Evolutionary conservation across 2,329 filamentous ascomycete species (phyloP), one percentile per base, ranked within the genome.

Genomic region (Claviceps sp.): DNA sequence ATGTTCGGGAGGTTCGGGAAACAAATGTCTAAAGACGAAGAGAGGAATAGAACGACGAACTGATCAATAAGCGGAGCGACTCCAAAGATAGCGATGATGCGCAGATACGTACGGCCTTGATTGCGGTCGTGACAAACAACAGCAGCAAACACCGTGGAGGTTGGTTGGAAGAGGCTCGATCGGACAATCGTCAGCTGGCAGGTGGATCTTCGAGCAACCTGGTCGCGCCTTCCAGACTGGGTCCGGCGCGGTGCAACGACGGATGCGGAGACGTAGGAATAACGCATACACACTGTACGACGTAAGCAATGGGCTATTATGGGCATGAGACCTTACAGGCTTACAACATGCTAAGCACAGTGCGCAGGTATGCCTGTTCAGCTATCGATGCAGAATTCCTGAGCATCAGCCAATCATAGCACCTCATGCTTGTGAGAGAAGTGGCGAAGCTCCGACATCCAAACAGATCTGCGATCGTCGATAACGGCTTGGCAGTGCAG

Each of bases 1-100:
- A 51, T 50, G 49, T 51, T 52, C 52, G 53, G 46, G 47, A 36
- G 26, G 45, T 44, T 50, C 20, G 26, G 45, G 47, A 52, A 48
- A 52, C 50, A 45, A 47, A 52, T 51, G 57, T 54, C 57, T 48
- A 52, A 51, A 34, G 34, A 52, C 51, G 39, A 49, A 54, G 46
- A 51, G 43, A 52, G 50, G 50, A 52, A 49, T 52, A 53, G 57
- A 50, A 51, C 26, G 53, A 68, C 66, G 62, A 67, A 68, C 66
- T 66, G 56, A 55, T 59, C 58, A 59, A 63, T 53, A 59, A 64
- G 58, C 58, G 47, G 29, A 45, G 58, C 59, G 56, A 58, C 57
- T 57, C 56, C 53, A 54, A 57, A 43, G 47, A 58, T 53, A 46
- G 54, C 29, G 53, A 52, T 55, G 60, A 55, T 52, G 58, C 55